Conservation (phyloP, 1,284 basidiomycete genomes). For the Prillingera fragicola region DNA sequence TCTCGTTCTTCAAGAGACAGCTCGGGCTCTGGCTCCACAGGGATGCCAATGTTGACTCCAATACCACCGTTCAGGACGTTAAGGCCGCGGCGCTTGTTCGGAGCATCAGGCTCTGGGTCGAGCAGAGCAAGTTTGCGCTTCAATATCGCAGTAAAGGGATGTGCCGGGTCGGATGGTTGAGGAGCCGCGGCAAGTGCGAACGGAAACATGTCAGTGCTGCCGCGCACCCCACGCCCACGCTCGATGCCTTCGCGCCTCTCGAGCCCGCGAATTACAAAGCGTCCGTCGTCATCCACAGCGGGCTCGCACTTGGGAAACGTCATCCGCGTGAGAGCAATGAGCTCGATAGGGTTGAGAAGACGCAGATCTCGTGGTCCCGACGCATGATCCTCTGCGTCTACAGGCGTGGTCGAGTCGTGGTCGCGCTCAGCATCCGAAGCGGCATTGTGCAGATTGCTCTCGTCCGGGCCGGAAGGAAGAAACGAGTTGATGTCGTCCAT, state of each 20-base stretch:
- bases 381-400: too few species aligned
- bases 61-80: too few species aligned
- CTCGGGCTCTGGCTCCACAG: slow-evolving; percentile 5
- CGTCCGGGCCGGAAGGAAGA: slow-evolving; percentile 5
- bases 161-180: slow-evolving; percentile 20
- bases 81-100: not conserved
- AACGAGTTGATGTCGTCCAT: slow-evolving; percentile 21
- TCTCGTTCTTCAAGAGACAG: slow-evolving; percentile 32
- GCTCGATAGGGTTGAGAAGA: slow-evolving; percentile 39
- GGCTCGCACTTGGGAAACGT: slow-evolving; percentile 40
- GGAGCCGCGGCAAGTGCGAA: slow-evolving; percentile 32
- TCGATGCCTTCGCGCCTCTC: slow-evolving; percentile 33
- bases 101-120: slow-evolving; percentile 17
- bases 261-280: slow-evolving; percentile 37
- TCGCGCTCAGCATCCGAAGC: not conserved
- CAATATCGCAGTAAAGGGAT: slow-evolving; percentile 29
- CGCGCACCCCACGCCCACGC: slow-evolving; percentile 18
- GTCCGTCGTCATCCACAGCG: slow-evolving; percentile 30
- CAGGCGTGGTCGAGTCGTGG: not conserved
- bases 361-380: slow-evolving; percentile 19
- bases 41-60: too few species aligned
- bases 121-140: slow-evolving; percentile 32
- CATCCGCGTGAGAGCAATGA: slow-evolving; percentile 39
- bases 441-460: too few species aligned
- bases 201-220: slow-evolving; percentile 39